phyloP scores from a whole-genome alignment of 2,329 filamentous ascomycete genomes.

The Samsoniella hepiali region DNA sequence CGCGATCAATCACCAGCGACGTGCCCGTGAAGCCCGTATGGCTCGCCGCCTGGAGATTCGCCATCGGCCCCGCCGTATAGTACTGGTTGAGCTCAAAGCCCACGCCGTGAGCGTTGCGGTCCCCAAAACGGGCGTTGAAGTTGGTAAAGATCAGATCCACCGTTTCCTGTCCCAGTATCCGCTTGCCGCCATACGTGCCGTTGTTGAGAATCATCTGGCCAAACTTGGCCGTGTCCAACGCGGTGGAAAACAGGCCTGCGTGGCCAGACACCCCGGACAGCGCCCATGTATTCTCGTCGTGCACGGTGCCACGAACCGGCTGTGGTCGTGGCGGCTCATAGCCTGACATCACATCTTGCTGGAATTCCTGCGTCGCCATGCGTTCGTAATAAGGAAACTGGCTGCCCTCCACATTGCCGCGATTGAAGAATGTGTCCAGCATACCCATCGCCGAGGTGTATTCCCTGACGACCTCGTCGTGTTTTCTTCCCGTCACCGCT shows the following conservation, averaged over 20 bases:
- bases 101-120: conserved; percentile 27
- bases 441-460: conserved; percentile 29
- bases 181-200: conserved; percentile 31
- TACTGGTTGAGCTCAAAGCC: conserved; percentile 34
- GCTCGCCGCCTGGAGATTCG: conserved; percentile 24
- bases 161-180: conserved; percentile 27
- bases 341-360: conserved; percentile 29
- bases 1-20: conserved; percentile 25
- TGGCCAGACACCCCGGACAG: conserved; percentile 34
- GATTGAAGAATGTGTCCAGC: conserved; percentile 33
- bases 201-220: conserved; percentile 38
- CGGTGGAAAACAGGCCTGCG: conserved; percentile 35
- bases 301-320: conserved; percentile 37
- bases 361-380: conserved; percentile 32
- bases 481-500: conserved; percentile 25
- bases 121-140: conserved; percentile 29
- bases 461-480: conserved; percentile 28
- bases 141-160: conserved; percentile 34
- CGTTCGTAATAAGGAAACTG: conserved; percentile 25
- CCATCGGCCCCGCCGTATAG: conserved; percentile 31
- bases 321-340: conserved; percentile 34
- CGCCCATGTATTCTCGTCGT: conserved; percentile 36
- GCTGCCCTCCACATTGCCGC: conserved; percentile 30
- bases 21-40: conserved; percentile 28
- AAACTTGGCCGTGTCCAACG: conserved; percentile 29